phyloP scores from a whole-genome alignment of 305 asterid species.

The Solanum chacoense region DNA sequence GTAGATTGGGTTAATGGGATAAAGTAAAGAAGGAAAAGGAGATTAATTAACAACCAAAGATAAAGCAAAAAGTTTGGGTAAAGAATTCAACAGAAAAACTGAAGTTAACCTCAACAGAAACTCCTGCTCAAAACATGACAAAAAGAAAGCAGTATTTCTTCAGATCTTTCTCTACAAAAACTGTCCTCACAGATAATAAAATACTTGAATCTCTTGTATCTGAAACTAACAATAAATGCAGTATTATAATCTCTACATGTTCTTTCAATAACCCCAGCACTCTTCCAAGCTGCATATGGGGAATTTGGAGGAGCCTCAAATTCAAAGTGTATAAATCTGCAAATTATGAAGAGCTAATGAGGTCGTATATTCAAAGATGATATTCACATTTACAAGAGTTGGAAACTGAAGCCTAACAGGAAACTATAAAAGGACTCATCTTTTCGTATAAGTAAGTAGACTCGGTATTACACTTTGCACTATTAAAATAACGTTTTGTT shows the following conservation, averaged over 20 bases:
- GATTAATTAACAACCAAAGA: background rate
- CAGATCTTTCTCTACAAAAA: background rate
- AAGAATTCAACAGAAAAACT: background rate
- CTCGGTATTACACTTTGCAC: background rate
- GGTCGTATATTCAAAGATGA: background rate
- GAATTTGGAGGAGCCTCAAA: conserved; percentile 3
- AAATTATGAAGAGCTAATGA: background rate
- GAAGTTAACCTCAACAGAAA: background rate
- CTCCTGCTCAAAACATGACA: background rate
- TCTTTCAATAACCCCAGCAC: conserved; percentile 2
- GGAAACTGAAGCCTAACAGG: background rate
- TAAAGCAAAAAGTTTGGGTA: background rate
- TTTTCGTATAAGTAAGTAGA: background rate
- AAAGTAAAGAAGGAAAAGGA: background rate
- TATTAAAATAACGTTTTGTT: background rate
- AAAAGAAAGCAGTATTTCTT: background rate
- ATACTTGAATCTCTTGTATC: background rate
- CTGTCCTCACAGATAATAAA: background rate
- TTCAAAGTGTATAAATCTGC: background rate
- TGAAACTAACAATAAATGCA: background rate
- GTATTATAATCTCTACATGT: background rate
- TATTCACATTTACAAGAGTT: background rate
- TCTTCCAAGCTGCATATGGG: background rate
- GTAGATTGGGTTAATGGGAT: background rate
- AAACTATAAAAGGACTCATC: background rate